A percentile compares a stretch with the other conserved stretches of the same genome.
phyloP scores from a whole-genome alignment of 441 rosid species.

The Gossypium trilobum region DNA sequence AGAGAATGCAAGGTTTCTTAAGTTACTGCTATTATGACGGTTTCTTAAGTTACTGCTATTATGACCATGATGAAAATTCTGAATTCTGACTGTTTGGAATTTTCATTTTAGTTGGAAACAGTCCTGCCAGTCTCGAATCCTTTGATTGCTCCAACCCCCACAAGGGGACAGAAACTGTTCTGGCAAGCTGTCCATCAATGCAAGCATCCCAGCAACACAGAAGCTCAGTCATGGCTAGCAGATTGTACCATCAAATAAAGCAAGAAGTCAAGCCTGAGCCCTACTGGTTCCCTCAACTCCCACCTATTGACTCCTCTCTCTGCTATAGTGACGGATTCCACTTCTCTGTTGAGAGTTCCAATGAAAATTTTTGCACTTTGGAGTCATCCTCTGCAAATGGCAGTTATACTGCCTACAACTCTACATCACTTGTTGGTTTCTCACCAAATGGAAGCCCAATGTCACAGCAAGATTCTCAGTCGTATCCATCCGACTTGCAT shows the following conservation, averaged over 20 bases:
- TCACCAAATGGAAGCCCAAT: slow-evolving; percentile 40
- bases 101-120: neutral
- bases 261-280: slow-evolving; percentile 38
- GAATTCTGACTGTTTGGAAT: neutral
- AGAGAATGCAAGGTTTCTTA: neutral
- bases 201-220: slow-evolving; percentile 27
- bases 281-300: slow-evolving; percentile 35
- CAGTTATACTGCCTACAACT: slow-evolving; percentile 24
- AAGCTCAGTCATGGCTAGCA: slow-evolving; percentile 35
- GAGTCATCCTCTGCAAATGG: slow-evolving; percentile 56
- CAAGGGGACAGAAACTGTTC: neutral
- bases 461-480: slow-evolving; percentile 42
- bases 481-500: slow-evolving; percentile 26
- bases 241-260: slow-evolving; percentile 27
- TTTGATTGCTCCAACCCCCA: neutral
- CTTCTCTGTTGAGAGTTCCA: slow-evolving; percentile 30
- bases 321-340: slow-evolving; percentile 23
- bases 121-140: neutral
- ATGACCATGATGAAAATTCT: neutral
- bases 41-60: neutral
- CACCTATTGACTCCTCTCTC: slow-evolving; percentile 24
- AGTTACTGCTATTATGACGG: neutral
- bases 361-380: slow-evolving; percentile 42
- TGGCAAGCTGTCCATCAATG: slow-evolving; percentile 18
- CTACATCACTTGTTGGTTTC: slow-evolving; percentile 37